Evolutionary conservation across 169 alveolate genomes (phyloP), one percentile per base, ranked within the genome.

Genomic region (Babesia bigemina): DNA sequence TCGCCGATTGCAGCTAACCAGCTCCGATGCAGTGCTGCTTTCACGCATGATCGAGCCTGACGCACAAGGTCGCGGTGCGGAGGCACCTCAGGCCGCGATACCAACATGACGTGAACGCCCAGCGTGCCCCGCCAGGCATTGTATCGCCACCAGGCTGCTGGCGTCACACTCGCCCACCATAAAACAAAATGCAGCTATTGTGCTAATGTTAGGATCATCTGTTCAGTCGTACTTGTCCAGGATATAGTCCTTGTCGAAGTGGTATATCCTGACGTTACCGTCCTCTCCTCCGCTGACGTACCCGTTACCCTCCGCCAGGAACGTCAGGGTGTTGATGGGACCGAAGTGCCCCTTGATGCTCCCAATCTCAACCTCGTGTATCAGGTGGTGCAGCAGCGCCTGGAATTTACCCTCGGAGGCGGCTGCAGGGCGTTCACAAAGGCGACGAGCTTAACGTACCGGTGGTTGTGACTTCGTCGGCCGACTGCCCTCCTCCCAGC

Each of bases 241-340:
- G 56, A 93, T 91, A 86, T 96, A 96, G 50, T 94, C 98, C 63
- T 93, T 91, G 70, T 94, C 98, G 58, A 96, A 94, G 75, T 93
- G 95, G 79, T 95, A 95, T 21, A 95, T 86, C 75, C 98, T 92
- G 21, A 96, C 97, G 87, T 91, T 90, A 22, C 99, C 98, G 79
- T 97, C 99, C 88, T 97, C 99, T 39, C 98, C 97, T 0, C 98
- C 98, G 52, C 97, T 92, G 39, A 95, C 97, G 82, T 94, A 95
- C 39, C 96, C 94, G 71, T 84, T 83, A 24, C 98, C 99, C 78
- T 94, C 98, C 4, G 98, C 96, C 55, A 93, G 82, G 77, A 93
- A 90, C 28, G 94, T 95, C 42, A 96, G 75, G 44, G 98, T 89
- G 87, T 96, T 95, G 60, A 96, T 95, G 17, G 99, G 97, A 52